Evolutionary conservation across 2,329 filamentous ascomycete species (phyloP).

Genomic region (Mycosphaerella arachidis): DNA sequence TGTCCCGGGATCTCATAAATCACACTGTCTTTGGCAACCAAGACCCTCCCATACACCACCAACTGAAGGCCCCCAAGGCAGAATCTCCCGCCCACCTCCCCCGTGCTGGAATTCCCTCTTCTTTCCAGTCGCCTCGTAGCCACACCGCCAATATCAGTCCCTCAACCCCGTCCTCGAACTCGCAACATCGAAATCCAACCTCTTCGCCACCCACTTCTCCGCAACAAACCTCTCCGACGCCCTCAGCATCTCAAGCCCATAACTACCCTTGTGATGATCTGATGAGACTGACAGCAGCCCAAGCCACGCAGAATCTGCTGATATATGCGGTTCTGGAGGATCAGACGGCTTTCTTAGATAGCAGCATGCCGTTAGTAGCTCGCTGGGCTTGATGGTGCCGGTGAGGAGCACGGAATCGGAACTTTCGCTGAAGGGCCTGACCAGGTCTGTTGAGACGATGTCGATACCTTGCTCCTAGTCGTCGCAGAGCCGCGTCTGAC

Average conservation of each 20-base stretch:
- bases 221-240: constrained; percentile 4
- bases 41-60: constrained; percentile 2
- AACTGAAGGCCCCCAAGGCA: background rate
- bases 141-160: constrained; percentile 11
- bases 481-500: constrained; percentile 12
- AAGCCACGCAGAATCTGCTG: constrained; percentile 6
- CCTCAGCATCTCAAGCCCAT: constrained; percentile 5
- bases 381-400: background rate
- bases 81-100: constrained; percentile 3
- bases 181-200: constrained; percentile 11
- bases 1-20: background rate
- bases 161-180: constrained; percentile 7
- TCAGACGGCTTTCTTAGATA: constrained; percentile 2
- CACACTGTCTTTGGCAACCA: constrained; percentile 4
- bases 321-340: constrained; percentile 1
- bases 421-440: background rate
- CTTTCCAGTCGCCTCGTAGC: constrained; percentile 10
- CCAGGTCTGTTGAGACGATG: constrained; percentile 6
- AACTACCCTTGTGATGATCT: constrained; percentile 2
- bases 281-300: constrained; percentile 5
- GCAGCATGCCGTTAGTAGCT: constrained; percentile 3
- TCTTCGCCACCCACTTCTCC: constrained; percentile 3
- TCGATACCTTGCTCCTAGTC: constrained; percentile 10
- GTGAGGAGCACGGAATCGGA: constrained; percentile 6
- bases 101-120: constrained; percentile 6